Base-by-base conservation (phyloP, 2,329 filamentous ascomycete genomes). In the Penicillium sp. region DNA sequence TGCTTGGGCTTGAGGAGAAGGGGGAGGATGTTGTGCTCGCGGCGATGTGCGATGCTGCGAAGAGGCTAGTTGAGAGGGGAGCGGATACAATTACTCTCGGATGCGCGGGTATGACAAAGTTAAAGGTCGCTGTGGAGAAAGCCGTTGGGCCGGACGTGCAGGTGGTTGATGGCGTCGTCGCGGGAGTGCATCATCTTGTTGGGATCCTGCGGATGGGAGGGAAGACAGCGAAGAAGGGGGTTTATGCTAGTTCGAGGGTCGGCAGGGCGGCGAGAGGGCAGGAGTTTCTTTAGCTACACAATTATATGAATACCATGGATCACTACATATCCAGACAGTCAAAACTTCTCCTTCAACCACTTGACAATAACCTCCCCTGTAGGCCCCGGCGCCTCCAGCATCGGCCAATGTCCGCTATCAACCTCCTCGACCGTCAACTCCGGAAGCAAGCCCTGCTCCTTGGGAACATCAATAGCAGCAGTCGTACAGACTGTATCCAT, bases 161-260 rank as follows among this genome's bases (percentile, higher is more conserved):
- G 69, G 81, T 85, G 7, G 75, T 85, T 29, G 83, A 85, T 72
- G 82, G 83, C 0, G 83, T 85, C 1, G 77, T 74, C 76, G 79
- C 26, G 69, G 80, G 67, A 70, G 73, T 74, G 17, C 67, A 72
- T 60, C 67, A 72, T 62, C 67, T 74, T 59, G 61, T 66, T 8
- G 68, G 65, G 15, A 56, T 74, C 15, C 62, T 74, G 23, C 61
- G 60, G 45, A 72, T 72, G 66, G 71, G 70, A 1, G 66, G 67
- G 5, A 66, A 64, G 15, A 74, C 72, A n/a, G 72, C 71, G 53
- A 74, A 72, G 61, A 70, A 66, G 58, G 71, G 72, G 0, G 48
- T 71, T 56, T 74, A 73, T 58, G 66, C 68, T 23, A 72, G 72
- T 49, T 69, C 73, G 51, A 66, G 66, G 51, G 66, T 67, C 30